phyloP scores from a whole-genome alignment of 768 basidiomycete species.

The Hygrophorus russula region DNA sequence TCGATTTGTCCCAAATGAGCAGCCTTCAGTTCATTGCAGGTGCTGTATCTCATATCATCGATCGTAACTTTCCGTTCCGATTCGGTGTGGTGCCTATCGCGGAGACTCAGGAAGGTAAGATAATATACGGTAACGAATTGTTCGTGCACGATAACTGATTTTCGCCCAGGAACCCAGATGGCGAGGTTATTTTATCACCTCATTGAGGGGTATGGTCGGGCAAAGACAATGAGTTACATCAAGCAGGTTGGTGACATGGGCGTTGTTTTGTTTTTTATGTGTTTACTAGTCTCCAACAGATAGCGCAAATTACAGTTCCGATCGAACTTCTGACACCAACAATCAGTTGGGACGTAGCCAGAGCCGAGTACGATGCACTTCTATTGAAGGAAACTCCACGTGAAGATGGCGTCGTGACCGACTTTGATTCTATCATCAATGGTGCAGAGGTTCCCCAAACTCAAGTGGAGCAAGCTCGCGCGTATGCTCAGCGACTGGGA shows the following conservation, averaged over 20 bases:
- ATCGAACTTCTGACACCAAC: slow-evolving; percentile 17
- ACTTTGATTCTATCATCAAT: slow-evolving; percentile 29
- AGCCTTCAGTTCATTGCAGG: slow-evolving; percentile 53
- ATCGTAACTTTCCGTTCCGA: slow-evolving; percentile 62
- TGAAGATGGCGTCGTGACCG: slow-evolving; percentile 15
- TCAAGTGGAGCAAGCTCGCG: slow-evolving; percentile 31
- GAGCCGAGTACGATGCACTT: slow-evolving; percentile 27
- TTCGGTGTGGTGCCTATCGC: slow-evolving; percentile 79
- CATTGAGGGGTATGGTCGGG: slow-evolving; percentile 49
- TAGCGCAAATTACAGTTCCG: slow-evolving; percentile 23
- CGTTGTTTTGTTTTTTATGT: not conserved
- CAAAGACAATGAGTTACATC: slow-evolving; percentile 52
- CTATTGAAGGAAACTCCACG: slow-evolving; percentile 16
- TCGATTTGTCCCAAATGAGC: slow-evolving; percentile 63
- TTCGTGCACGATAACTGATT: not conserved
- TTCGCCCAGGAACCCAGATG: slow-evolving; percentile 45
- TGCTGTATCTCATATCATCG: slow-evolving; percentile 59
- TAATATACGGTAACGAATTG: not conserved
- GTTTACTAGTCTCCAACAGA: slow-evolving; percentile 15
- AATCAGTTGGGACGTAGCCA: slow-evolving; percentile 33
- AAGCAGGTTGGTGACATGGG: slow-evolving; percentile 26
- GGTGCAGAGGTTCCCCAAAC: slow-evolving; percentile 17
- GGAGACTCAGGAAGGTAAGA: slow-evolving; percentile 36
- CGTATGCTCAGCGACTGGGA: slow-evolving; percentile 51
- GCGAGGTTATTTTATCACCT: slow-evolving; percentile 64